A percentile compares a stretch with the other conserved stretches of the same genome.
Conservation (phyloP, 108 stramenopile genomes). For the Skeletonema grethae region DNA sequence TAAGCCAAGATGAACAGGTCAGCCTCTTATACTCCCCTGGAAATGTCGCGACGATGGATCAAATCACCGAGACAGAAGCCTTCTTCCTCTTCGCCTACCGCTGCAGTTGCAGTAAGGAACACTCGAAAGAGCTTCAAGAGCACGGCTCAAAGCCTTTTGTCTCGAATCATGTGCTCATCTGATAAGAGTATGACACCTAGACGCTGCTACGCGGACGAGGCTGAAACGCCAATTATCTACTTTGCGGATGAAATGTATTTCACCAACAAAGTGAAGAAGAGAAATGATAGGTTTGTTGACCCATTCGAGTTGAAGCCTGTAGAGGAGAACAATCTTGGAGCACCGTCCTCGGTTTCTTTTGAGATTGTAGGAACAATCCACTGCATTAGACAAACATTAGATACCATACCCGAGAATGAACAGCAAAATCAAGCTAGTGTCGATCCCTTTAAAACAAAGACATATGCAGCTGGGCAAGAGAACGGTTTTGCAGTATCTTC, state of each 20-base stretch:
- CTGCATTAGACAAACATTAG: not conserved
- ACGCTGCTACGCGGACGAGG: not conserved
- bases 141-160: not conserved
- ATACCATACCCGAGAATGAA: not conserved
- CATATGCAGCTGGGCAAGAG: not conserved
- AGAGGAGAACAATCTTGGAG: too few species aligned
- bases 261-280: not conserved
- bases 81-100: not conserved
- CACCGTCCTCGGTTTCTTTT: not conserved
- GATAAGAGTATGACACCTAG: not conserved
- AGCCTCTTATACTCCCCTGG: not conserved
- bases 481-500: not conserved
- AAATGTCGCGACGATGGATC: not conserved
- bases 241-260: not conserved
- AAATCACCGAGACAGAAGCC: not conserved
- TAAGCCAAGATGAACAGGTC: not conserved
- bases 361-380: not conserved
- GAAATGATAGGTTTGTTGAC: not conserved
- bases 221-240: not conserved
- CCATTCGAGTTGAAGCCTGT: not conserved
- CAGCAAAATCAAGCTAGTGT: not conserved
- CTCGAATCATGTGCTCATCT: not conserved
- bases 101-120: not conserved
- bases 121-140: not conserved
- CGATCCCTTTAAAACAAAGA: not conserved